These are phyloP conservation scores for Zymoseptoria crescenta DNA, from an alignment of 2,329 filamentous ascomycete species.

Conservation along the genomic window DNA sequence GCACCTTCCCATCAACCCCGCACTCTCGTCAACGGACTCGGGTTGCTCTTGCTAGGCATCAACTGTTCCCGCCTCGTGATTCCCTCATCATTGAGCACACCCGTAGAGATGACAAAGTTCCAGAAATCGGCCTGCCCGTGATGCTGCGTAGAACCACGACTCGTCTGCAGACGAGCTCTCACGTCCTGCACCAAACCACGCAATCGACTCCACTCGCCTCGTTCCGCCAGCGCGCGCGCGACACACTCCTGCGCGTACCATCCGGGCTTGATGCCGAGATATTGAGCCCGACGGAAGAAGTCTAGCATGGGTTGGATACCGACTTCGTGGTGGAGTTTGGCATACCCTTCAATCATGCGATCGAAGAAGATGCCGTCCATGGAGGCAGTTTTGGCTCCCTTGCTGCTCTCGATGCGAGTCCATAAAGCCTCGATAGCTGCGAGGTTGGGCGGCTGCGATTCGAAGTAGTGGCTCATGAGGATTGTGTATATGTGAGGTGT, in stretches of 20 bases:
- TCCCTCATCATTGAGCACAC: slow-evolving; percentile 6
- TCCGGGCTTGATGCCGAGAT: slow-evolving; percentile 34
- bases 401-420: slow-evolving; percentile 32
- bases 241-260: slow-evolving; percentile 36
- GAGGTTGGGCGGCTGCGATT: slow-evolving; percentile 48
- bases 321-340: slow-evolving; percentile 37
- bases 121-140: slow-evolving; percentile 11
- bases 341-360: slow-evolving; percentile 60
- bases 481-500: slow-evolving; percentile 66
- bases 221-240: slow-evolving; percentile 32
- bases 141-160: slow-evolving; percentile 1
- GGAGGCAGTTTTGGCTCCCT: slow-evolving; percentile 8
- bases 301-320: slow-evolving; percentile 41
- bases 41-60: neutral
- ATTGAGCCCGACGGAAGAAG: slow-evolving; percentile 34
- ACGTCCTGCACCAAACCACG: slow-evolving; percentile 27
- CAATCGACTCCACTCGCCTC: slow-evolving; percentile 30
- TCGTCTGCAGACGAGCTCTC: slow-evolving; percentile 5
- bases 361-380: slow-evolving; percentile 59
- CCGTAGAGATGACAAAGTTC: slow-evolving; percentile 11
- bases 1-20: neutral
- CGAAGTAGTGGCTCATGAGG: slow-evolving; percentile 61
- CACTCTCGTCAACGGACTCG: slow-evolving; percentile 6
- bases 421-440: slow-evolving; percentile 54
- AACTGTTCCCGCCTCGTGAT: slow-evolving; percentile 1